Conservation (phyloP, 2,329 filamentous ascomycete genomes). For the Clarireedia monteithiana region DNA sequence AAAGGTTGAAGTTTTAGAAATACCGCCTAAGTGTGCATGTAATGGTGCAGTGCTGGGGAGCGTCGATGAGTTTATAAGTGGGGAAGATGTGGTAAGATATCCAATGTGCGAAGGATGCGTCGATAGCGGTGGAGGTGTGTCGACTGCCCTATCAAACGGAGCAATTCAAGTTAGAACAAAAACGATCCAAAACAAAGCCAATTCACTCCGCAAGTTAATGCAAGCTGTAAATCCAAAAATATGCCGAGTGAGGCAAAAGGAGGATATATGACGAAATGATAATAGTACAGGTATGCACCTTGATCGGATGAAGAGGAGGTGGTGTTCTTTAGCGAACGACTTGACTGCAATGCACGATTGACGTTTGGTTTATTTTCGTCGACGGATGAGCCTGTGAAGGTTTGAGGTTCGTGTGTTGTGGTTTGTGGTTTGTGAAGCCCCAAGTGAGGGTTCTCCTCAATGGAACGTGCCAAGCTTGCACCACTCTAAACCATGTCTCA, state of each 20-base stretch:
- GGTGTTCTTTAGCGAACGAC: neutral
- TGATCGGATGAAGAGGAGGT: constrained; percentile 1
- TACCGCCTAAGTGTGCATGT: constrained; percentile 30
- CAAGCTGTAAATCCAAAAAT: constrained; percentile 4
- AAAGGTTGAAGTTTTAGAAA: constrained; percentile 34
- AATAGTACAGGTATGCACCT: neutral
- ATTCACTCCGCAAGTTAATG: constrained; percentile 6
- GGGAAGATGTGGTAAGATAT: constrained; percentile 62
- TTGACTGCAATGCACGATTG: constrained; percentile 6
- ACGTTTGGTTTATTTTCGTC: neutral
- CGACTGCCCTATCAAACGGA: constrained; percentile 4
- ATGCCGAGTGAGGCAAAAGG: neutral
- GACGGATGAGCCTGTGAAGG: neutral
- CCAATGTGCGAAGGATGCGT: constrained; percentile 58
- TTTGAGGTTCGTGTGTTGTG: neutral
- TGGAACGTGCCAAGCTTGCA: constrained; percentile 10
- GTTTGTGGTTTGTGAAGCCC: constrained; percentile 2
- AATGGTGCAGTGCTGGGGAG: constrained; percentile 32
- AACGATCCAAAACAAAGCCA: neutral
- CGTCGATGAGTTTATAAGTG: constrained; percentile 53
- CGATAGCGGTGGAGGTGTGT: constrained; percentile 37
- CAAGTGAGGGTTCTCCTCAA: constrained; percentile 10
- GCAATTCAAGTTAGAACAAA: constrained; percentile 5
- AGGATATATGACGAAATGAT: neutral
- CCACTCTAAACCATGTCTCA: constrained; percentile 7